Base-by-base conservation (phyloP, 441 rosid genomes). In the Rhodomyrtus psidioides region DNA sequence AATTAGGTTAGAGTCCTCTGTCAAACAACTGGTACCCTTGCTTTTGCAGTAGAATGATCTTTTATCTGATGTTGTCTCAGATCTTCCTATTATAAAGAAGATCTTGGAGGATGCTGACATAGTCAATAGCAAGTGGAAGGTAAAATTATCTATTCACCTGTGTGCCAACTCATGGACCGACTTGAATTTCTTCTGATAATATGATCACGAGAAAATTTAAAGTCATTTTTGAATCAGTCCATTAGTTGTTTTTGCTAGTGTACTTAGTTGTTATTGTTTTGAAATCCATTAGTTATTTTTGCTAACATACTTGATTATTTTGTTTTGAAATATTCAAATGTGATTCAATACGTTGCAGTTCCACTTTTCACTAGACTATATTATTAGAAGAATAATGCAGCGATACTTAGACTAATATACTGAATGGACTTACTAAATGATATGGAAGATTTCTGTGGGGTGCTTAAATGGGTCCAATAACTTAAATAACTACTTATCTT, bases 101-200 rank as follows among this genome's bases (percentile, higher is more conserved):
- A 94, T 95, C n/a, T 85, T 97, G 87, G 95, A 94, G 86, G 88
- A 89, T 62, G 91, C 94, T 60, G 86, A 88, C 57, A 60, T 94
- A 27, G 89, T 97, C 85, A 96, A 90, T 90, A 90, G 93, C 88
- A 94, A 91, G 87, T 95, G 96, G 98, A 97, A 96, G 98, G 99
- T 96, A 89, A 44, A 85, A n/a, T 76, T 34, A 24, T 75, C n/a
- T 23, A 5, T 39, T 70, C n/a, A 39, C 49, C 23, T 4, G 7
- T 65, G 0, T 65, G 79, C 51, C 51, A 39, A 70, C 79, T 34
- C 79, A 10, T 39, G 79, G 10, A 70, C 21, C 0, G 5, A 70
- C 21, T 21, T 39, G 16, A 70, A 39, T 39, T 39, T 39, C 15
- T 70, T 70, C 79, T 70, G 5, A 44, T 6, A 12, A 70, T 10